Evolutionary conservation across 2,329 filamentous ascomycete genomes (phyloP), one percentile per base, ranked within the genome.

Genomic region (Aspergillus tubingensis): DNA sequence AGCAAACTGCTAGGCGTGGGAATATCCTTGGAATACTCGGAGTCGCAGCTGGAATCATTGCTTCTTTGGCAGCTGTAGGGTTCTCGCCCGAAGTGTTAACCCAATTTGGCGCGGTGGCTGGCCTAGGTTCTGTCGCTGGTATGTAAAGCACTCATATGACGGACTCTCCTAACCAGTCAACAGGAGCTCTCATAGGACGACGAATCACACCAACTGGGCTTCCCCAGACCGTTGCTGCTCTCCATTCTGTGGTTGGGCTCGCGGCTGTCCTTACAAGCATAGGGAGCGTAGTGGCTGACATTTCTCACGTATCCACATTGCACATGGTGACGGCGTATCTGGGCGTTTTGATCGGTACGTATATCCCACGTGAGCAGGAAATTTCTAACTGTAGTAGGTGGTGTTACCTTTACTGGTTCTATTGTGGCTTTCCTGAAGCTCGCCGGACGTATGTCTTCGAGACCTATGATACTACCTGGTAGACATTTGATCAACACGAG

Each of bases 351-450:
- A 96, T 96, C 56, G 91, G 66, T 68, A 86, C 59, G 62, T 13
- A 43, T 53, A 25, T 27, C 13, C 13, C 8, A 3, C 13, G 5
- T 27, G 23, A 11, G 5, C 5, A 15, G 11, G 6, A 10, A 5
- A 2, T 27, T 49, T 13, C 62, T 67, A 44, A 68, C 53, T 5
- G 2, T n/a, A 1, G 19, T 38, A 68, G 66, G 85, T 65, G 92
- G 92, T 58, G 88, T 96, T 36, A 96, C 92, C 0, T 96, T 96
- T 71, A 96, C 92, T 0, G 92, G 92, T 2, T 95, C 91, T 2
- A 88, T 96, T 54, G 91, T 96, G 0, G 92, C 92, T 0, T 96
- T 96, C 77, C 76, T 96, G 71, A 96, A 96, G 75, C 86, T 96
- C 1, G 88, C 90, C 0, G 92, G 91, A 2, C 87, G 82, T 63